Evolutionary conservation across 2,329 filamentous ascomycete genomes (phyloP), one percentile per base, ranked within the genome.

Genomic region (Fusarium annulatum): DNA sequence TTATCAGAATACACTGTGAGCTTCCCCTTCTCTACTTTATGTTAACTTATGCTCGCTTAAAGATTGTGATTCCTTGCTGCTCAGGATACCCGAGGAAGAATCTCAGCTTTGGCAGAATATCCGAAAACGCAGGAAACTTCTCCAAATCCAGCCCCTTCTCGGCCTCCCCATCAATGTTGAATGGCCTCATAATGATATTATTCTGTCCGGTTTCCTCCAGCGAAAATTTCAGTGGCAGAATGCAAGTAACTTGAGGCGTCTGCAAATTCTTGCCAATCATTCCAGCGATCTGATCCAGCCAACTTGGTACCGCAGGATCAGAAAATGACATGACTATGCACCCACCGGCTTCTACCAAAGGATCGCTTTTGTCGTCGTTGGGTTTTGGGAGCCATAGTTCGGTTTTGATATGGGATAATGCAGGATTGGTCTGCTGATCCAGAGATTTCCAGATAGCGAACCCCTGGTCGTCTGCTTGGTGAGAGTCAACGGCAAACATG

Each of bases 311-410:
- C 0, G 41, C 43, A 1, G 67, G 67, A 5, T 69, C 67, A 2
- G 45, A 45, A 1, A 69, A 65, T 1, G 65, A 53, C 59, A 69
- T 42, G n/a, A 69, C 38, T 0, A 69, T 49, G 14, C 67, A 69
- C 0, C 67, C 67, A 0, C 52, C 59, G 1, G 65, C 23, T 16
- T 41, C 23, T 1, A 65, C 65, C 5, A 69, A 28, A 1, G 59
- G 46, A 9, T 69, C 65, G 0, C 5, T 53, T 1, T 34, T 8
- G 4, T 41, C 33, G 1, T 33, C 36, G 5, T 65, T 11, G 12
- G 28, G 5, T 2, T 33, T 59, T 1, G 67, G 67, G 9, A 59
- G 30, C 67, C 65, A 69, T 6, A 69, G 7, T 16, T 69, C 67
- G 1, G 59, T 45, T 21, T 58, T 59, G 11, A 69, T 39, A 7